phyloP scores from a whole-genome alignment of 805 yeast species.

The Suhomyces faveliae region DNA sequence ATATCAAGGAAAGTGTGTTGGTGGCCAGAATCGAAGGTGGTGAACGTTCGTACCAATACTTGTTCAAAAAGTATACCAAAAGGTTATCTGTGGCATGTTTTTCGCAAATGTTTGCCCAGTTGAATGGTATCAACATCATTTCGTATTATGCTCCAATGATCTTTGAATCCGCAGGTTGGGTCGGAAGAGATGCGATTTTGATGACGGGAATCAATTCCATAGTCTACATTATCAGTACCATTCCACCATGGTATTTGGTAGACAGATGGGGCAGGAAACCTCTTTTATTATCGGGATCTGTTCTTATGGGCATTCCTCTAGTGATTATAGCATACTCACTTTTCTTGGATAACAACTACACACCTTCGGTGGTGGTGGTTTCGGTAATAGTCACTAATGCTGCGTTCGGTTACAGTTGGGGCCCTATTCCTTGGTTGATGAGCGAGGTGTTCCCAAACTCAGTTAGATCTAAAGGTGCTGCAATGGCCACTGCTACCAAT shows the following conservation, averaged over 20 bases:
- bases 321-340: slow-evolving; percentile 59
- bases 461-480: slow-evolving; percentile 87
- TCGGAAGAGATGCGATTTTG: slow-evolving; percentile 79
- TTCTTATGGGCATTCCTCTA: slow-evolving; percentile 74
- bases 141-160: slow-evolving; percentile 92
- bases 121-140: slow-evolving; percentile 90
- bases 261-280: slow-evolving; percentile 92
- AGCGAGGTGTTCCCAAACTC: slow-evolving; percentile 83
- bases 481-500: slow-evolving; percentile 85
- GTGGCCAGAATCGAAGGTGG: slow-evolving; percentile 76
- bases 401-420: slow-evolving; percentile 88
- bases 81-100: slow-evolving; percentile 86
- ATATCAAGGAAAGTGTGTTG: slow-evolving; percentile 78
- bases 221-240: slow-evolving; percentile 51
- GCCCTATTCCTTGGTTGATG: slow-evolving; percentile 90
- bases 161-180: slow-evolving; percentile 94
- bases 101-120: slow-evolving; percentile 88
- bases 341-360: slow-evolving; percentile 36
- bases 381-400: slow-evolving; percentile 80
- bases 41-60: slow-evolving; percentile 67
- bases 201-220: slow-evolving; percentile 76
- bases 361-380: slow-evolving; percentile 70
- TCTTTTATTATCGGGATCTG: slow-evolving; percentile 74
- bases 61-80: slow-evolving; percentile 72
- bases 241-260: slow-evolving; percentile 89